Base-by-base conservation (phyloP, 1,284 basidiomycete species). In the Apiotrichum brassicae region DNA sequence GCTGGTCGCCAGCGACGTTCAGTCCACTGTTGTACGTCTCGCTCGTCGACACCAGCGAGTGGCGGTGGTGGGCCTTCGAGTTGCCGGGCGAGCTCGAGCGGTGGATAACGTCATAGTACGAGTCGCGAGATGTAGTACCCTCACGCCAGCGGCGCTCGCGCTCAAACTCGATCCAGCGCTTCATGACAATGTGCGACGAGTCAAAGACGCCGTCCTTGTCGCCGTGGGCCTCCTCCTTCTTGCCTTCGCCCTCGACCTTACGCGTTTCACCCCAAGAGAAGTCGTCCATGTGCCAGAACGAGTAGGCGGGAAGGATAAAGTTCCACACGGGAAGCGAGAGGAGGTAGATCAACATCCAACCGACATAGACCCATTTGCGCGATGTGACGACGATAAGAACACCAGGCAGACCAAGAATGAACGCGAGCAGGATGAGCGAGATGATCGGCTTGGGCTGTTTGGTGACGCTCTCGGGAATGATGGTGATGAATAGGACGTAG, bases 241-340 rank as follows among this genome's bases (percentile, higher is more conserved):
- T 72, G 60, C 30, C 47, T 37, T 87, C 86, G 11, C 89, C 89
- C 46, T 81, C 79, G 54, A 97, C 77, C 75, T 83, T 85, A 57
- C 94, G 81, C 30, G 94, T 97, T 74, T 94, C 87, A 75, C 95
- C 95, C 94, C 94, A 98, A 18, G 88, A 91, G 75, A 98, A 98
- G 77, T 99, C 95, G 69, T 98, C 94, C 72, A 98, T 97, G 74
- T 97, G 92, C 92, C 93, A 97, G 76, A 90, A 98, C 30, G 93
- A 81, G 73, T 97, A 97, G 2, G 88, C 84, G 2, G 92, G 93
- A 11, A 97, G 80, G 54, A 94, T 78, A 63, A 92, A 90, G 76
- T 97, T 97, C 93, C 92, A 97, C 45, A 97, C 82, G 4, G 92
- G 92, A 30, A 97, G 77, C 19, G 93, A 94, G 50, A 94, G 42